Percentiles rank a stretch among this genome's conserved stretches.
These are phyloP conservation scores for Hygrophorus pudorinus DNA, from an alignment of 768 basidiomycete species.

Conservation along the genomic window DNA sequence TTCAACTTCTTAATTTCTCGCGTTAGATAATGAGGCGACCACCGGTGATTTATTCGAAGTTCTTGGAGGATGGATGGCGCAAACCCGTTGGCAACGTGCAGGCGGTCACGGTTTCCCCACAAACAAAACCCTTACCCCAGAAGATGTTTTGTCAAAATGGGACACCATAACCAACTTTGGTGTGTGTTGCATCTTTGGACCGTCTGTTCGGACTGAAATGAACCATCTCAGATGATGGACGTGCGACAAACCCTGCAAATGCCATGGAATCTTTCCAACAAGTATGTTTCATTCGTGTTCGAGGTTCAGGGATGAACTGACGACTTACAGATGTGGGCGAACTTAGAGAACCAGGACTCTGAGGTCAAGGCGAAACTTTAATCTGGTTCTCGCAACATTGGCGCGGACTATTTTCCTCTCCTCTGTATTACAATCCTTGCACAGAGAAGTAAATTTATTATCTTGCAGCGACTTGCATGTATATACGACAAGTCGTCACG, in stretches of 20 bases:
- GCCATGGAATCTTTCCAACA: constrained; percentile 71
- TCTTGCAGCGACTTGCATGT: too few species aligned
- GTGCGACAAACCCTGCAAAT: constrained; percentile 71
- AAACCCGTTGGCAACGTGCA: constrained; percentile 88
- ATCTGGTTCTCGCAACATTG: constrained; percentile 5
- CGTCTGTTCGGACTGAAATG: not conserved
- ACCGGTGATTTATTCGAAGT: constrained; percentile 79
- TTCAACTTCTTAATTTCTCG: not conserved
- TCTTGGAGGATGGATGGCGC: constrained; percentile 84
- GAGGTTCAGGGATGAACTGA: not conserved
- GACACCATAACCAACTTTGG: constrained; percentile 75
- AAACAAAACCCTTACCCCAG: constrained; percentile 64
- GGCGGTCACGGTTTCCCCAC: constrained; percentile 85
- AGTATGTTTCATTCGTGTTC: constrained; percentile 21
- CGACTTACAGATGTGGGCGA: constrained; percentile 30
- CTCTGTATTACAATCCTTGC: too few species aligned
- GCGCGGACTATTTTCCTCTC: too few species aligned
- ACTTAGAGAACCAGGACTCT: constrained; percentile 39
- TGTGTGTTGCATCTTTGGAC: constrained; percentile 29
- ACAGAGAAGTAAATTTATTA: too few species aligned
- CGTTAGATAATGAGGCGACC: constrained; percentile 55
- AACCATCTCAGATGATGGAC: constrained; percentile 53
- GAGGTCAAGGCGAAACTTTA: constrained; percentile 45
- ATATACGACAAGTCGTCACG: too few species aligned
- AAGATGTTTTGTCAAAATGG: constrained; percentile 78